Base-by-base conservation (phyloP, 129 eudicot genomes). In the Kitagawia praeruptora region DNA sequence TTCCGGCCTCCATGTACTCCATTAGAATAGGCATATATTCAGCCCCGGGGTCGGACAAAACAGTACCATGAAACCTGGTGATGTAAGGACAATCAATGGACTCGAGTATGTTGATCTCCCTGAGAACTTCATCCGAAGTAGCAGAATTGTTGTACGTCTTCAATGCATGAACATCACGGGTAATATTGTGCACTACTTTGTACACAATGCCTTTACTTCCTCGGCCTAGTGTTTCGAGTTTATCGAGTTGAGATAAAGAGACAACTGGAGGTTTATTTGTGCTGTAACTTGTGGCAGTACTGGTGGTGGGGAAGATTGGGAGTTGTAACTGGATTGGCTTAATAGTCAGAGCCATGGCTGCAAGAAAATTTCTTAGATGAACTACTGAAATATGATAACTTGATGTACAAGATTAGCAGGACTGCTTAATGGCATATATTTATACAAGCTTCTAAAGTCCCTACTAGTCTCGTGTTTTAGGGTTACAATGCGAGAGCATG, bases 111-210 rank as follows among this genome's bases (percentile, higher is more conserved):
- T 23, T 31, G 18, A 56, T 77, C 23, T 77, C 82, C 8, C 38
- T 4, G 4, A 75, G 18, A 34, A 46, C 78, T n/a, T 75, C 41
- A 14, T 4, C 15, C 31, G 16, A 9, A 75, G 21, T 15, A 28
- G 28, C 21, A 6, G 75, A 71, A 21, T 64, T 45, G n/a, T n/a
- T n/a, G n/a, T n/a, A n/a, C n/a, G n/a, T n/a, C n/a, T n/a, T n/a
- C n/a, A n/a, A n/a, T n/a, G 7, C 84, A 38, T 77, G 54, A 15
- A 80, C 13, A 13, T 14, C 58, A 6, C 58, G 37, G 5, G 39
- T 54, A 12, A 23, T 14, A 4, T 74, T 80, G 78, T 80, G n/a
- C 63, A 14, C 71, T 23, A 4, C 83, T 58, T 74, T 39, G 74
- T 73, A 74, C 21, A 80, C 83, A 4, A 28, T 74, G 40, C 79